Conservation (phyloP, 208 protist genomes). For the Crithidia acanthocephali region DNA sequence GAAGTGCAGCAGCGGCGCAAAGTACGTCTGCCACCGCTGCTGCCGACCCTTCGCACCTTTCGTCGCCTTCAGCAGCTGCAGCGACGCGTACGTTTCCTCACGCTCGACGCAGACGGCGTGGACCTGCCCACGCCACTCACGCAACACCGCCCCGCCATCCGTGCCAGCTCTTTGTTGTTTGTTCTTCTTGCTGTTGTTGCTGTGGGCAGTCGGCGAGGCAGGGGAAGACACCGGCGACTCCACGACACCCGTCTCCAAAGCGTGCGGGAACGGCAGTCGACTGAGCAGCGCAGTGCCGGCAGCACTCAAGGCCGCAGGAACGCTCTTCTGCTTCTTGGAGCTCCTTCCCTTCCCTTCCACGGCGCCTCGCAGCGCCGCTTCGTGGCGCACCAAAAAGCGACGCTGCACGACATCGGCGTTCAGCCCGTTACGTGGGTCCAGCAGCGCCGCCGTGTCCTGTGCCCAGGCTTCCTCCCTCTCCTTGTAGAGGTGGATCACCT, state of each 20-base stretch:
- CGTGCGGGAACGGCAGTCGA: slow-evolving; percentile 47
- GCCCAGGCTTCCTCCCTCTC: slow-evolving; percentile 50
- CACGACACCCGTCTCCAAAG: background rate
- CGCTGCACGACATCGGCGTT: slow-evolving; percentile 66
- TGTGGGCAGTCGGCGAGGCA: background rate
- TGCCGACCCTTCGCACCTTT: slow-evolving; percentile 57
- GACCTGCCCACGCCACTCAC: slow-evolving; percentile 36
- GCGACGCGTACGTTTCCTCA: slow-evolving; percentile 30
- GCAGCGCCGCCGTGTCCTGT: slow-evolving; percentile 37
- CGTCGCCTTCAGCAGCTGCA: slow-evolving; percentile 31
- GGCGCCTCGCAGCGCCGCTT: background rate
- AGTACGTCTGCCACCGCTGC: slow-evolving; percentile 63
- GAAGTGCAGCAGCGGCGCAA: slow-evolving; percentile 57
- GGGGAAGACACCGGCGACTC: slow-evolving; percentile 6
- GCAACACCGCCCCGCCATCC: background rate
- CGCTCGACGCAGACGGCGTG: slow-evolving; percentile 50
- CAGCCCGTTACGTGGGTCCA: slow-evolving; percentile 61
- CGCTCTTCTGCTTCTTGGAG: background rate
- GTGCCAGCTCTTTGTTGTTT: background rate
- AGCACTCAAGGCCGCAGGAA: background rate
- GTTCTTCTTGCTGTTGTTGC: background rate
- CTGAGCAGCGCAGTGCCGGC: slow-evolving; percentile 27
- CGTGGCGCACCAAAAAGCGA: slow-evolving; percentile 63
- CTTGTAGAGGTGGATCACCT: slow-evolving; percentile 78
- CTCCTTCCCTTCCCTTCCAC: background rate